These are phyloP conservation scores for Angomonas ambiguus DNA, from an alignment of 208 protist genomes.

Conservation along the genomic window DNA sequence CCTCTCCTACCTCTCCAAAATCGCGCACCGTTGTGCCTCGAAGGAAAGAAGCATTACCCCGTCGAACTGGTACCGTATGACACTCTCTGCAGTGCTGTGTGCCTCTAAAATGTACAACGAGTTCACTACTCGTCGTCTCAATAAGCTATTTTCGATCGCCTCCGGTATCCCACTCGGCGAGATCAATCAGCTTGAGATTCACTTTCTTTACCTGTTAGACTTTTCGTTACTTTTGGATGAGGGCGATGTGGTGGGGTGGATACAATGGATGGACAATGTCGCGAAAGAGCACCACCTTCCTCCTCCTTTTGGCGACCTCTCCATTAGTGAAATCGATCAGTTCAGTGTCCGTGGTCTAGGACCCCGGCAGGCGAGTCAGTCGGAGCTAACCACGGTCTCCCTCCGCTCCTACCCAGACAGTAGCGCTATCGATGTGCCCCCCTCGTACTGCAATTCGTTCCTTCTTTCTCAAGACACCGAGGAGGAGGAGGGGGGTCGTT, in stretches of 20 bases:
- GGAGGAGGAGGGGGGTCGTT: slow-evolving; percentile 19
- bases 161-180: slow-evolving; percentile 53
- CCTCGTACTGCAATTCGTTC: background rate
- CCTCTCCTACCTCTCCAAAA: slow-evolving; percentile 71
- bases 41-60: slow-evolving; percentile 52
- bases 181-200: slow-evolving; percentile 64
- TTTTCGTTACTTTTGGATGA: slow-evolving; percentile 77
- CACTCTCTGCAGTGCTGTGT: slow-evolving; percentile 58
- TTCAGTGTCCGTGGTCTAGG: background rate
- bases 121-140: slow-evolving; percentile 37
- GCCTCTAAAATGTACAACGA: slow-evolving; percentile 89
- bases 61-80: slow-evolving; percentile 78
- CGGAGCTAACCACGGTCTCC: background rate
- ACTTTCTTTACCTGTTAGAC: slow-evolving; percentile 84
- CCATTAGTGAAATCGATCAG: background rate
- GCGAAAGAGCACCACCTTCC: slow-evolving; percentile 38
- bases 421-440: background rate
- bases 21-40: slow-evolving; percentile 39
- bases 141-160: slow-evolving; percentile 52
- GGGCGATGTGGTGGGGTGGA: slow-evolving; percentile 65
- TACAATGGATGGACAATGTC: slow-evolving; percentile 71
- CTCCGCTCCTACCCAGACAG: background rate
- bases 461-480: slow-evolving; percentile 8
- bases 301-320: background rate
- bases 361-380: background rate